Evolutionary conservation across 1,284 basidiomycete species (phyloP).

Genomic region (Papiliotrema flavescens): DNA sequence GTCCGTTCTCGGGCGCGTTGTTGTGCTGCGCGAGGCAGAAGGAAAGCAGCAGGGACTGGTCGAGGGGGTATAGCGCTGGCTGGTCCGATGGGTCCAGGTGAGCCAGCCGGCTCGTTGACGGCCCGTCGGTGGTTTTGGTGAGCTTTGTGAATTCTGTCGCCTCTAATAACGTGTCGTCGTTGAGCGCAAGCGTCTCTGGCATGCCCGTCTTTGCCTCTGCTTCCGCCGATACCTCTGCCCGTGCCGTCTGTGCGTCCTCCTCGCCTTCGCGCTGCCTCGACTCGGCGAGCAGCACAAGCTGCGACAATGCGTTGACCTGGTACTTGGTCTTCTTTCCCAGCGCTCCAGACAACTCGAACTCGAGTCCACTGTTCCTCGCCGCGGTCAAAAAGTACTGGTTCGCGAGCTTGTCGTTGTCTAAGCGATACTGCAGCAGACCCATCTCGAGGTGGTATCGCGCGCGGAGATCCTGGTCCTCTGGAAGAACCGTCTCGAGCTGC

Average conservation of each 20-base stretch:
- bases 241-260: conserved; percentile 14
- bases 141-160: conserved; percentile 76
- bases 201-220: conserved; percentile 31
- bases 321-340: conserved; percentile 93
- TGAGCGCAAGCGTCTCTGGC: conserved; percentile 77
- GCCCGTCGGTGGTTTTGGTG: conserved; percentile 42
- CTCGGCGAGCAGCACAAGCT: conserved; percentile 90
- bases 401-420: conserved; percentile 70
- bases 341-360: conserved; percentile 90
- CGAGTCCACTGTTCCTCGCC: conserved; percentile 69
- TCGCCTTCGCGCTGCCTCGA: conserved; percentile 58
- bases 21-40: conserved; percentile 87
- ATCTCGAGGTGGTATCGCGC: conserved; percentile 73
- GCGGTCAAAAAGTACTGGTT: conserved; percentile 76
- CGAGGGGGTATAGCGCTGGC: conserved; percentile 80
- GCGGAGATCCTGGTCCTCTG: conserved; percentile 55
- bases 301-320: conserved; percentile 78
- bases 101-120: conserved; percentile 46
- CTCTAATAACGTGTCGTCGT: conserved; percentile 96
- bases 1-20: conserved; percentile 76
- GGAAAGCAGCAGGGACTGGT: conserved; percentile 83
- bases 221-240: conserved; percentile 1
- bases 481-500: conserved; percentile 48
- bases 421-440: conserved; percentile 71
- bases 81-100: conserved; percentile 80